Evolutionary conservation across 2,329 filamentous ascomycete genomes (phyloP).

Genomic region (Penicillium oxalicum): DNA sequence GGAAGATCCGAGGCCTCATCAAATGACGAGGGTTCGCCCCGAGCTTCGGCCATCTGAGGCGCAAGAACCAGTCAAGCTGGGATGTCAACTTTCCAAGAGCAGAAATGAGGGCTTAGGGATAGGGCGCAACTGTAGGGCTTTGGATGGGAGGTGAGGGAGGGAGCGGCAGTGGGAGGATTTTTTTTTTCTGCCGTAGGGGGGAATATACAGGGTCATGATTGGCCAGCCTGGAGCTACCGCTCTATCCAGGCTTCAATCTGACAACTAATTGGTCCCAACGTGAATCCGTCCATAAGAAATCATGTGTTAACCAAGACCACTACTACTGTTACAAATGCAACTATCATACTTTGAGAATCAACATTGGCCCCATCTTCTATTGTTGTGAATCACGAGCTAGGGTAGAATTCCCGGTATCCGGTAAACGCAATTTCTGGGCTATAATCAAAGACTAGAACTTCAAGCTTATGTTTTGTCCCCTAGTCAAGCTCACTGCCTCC

Average conservation of each 20-base stretch:
- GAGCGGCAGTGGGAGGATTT: slow-evolving; percentile 10
- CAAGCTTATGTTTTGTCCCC: too few relatives aligned
- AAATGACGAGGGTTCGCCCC: slow-evolving; percentile 23
- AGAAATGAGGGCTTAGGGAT: slow-evolving; percentile 47
- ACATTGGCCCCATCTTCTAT: too few relatives aligned
- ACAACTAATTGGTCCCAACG: background rate
- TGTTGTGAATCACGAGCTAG: too few relatives aligned
- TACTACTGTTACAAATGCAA: too few relatives aligned
- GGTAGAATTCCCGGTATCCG: too few relatives aligned
- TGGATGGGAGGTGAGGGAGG: slow-evolving; percentile 7
- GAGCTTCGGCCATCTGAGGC: slow-evolving; percentile 31
- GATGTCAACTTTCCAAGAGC: slow-evolving; percentile 36
- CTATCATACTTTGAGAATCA: too few relatives aligned
- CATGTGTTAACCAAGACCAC: too few relatives aligned
- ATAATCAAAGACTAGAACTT: too few relatives aligned
- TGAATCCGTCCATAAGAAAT: too few relatives aligned
- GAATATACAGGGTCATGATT: background rate
- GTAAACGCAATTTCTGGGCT: too few relatives aligned
- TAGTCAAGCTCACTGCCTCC: too few relatives aligned
- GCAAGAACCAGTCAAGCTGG: slow-evolving; percentile 17
- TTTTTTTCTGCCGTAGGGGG: slow-evolving; percentile 19
- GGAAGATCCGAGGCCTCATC: slow-evolving; percentile 29
- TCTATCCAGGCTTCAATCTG: background rate
- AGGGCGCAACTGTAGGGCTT: slow-evolving; percentile 44
- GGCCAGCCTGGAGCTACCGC: background rate